phyloP scores from a whole-genome alignment of 2,329 filamentous ascomycete genomes.

The Colletotrichum costaricense region DNA sequence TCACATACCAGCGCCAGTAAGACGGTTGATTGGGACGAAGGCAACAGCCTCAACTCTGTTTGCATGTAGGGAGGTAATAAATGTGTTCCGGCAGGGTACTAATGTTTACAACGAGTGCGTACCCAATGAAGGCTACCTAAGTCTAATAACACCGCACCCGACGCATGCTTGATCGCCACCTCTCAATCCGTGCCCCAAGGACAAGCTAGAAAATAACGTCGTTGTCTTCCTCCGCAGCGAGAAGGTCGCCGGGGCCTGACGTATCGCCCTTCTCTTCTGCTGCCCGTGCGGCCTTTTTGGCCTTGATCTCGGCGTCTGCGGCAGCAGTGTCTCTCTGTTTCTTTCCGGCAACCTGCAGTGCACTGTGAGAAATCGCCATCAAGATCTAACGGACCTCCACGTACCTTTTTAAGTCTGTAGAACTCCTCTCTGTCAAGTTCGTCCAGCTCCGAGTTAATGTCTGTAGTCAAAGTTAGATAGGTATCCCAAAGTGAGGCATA shows the following conservation, averaged over 20 bases:
- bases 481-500: background rate
- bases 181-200: background rate
- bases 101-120: background rate
- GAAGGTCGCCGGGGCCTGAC: constrained; percentile 69
- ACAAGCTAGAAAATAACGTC: constrained; percentile 81
- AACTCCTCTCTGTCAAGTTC: constrained; percentile 98
- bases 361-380: background rate
- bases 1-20: constrained; percentile 94
- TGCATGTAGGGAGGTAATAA: background rate
- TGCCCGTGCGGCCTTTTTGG: constrained; percentile 58
- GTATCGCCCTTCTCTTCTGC: constrained; percentile 52
- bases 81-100: background rate
- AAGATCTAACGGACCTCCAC: background rate
- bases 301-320: constrained; percentile 80
- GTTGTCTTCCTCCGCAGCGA: constrained; percentile 81
- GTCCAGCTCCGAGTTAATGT: constrained; percentile 98
- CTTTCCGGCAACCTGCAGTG: constrained; percentile 75
- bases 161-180: background rate
- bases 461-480: constrained; percentile 51
- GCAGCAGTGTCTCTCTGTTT: constrained; percentile 82
- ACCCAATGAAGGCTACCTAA: background rate
- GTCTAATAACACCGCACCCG: background rate
- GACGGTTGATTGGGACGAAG: background rate
- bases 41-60: background rate
- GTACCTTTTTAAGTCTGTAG: constrained; percentile 90